These are phyloP conservation scores for Saturnispora dispora DNA, from an alignment of 805 yeast species.

Conservation along the genomic window DNA sequence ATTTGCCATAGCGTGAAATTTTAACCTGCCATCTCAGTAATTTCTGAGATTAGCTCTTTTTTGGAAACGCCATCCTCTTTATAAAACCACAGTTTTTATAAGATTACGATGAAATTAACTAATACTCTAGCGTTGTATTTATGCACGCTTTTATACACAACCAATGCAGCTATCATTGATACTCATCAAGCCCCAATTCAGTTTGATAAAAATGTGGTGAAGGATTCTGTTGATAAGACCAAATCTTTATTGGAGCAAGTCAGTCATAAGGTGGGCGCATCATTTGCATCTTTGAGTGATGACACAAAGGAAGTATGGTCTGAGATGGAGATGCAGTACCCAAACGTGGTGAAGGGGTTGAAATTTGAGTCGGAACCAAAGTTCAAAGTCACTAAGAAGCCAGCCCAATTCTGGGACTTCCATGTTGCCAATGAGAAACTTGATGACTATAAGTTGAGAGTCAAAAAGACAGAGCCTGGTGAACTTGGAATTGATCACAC, in stretches of 20 bases:
- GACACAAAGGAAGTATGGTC: constrained; percentile 49
- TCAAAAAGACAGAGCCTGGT: constrained; percentile 39
- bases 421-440: constrained; percentile 28
- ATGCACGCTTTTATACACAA: constrained; percentile 3
- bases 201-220: background rate
- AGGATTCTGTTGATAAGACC: constrained; percentile 9
- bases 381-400: constrained; percentile 28
- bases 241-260: constrained; percentile 32
- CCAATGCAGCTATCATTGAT: constrained; percentile 6
- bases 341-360: constrained; percentile 43
- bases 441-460: constrained; percentile 41
- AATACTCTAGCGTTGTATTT: constrained; percentile 9
- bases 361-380: constrained; percentile 43
- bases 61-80: background rate
- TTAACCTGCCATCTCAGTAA: background rate
- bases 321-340: constrained; percentile 54
- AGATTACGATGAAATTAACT: constrained; percentile 8
- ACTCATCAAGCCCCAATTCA: constrained; percentile 9
- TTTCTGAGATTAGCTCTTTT: background rate
- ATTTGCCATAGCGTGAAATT: background rate
- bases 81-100: background rate
- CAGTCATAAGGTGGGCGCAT: constrained; percentile 42
- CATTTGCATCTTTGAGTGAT: constrained; percentile 38
- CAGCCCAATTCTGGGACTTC: constrained; percentile 28
- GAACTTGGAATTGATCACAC: constrained; percentile 51